phyloP scores from a whole-genome alignment of 495 filamentous ascomycete species.

The Neurospora sp. region DNA sequence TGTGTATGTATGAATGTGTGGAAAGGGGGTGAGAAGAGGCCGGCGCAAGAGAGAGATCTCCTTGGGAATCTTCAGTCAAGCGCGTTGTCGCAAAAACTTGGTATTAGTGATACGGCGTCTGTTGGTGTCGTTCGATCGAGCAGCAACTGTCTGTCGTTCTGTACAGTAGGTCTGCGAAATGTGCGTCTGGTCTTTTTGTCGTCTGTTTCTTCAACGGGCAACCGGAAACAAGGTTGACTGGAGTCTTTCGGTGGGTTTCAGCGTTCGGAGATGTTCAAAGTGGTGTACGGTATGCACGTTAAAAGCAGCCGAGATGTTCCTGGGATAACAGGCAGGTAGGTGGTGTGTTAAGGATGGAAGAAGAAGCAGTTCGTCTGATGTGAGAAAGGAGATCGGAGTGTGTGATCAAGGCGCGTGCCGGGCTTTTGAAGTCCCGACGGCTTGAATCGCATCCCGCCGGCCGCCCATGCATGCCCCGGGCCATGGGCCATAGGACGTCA shows the following conservation, averaged over 20 bases:
- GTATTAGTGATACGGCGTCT: neutral
- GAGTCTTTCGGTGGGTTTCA: neutral
- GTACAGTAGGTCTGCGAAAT: neutral
- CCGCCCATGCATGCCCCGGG: neutral
- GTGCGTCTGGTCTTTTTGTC: neutral
- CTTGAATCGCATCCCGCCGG: neutral
- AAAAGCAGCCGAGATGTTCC: neutral
- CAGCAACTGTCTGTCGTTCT: neutral
- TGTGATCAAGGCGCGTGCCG: neutral
- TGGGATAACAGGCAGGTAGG: neutral
- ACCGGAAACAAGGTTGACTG: neutral
- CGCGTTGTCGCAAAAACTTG: neutral
- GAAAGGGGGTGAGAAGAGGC: neutral
- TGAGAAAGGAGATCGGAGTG: neutral
- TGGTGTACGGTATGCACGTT: neutral
- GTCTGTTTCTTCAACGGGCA: neutral
- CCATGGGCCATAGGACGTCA: constrained; percentile 21
- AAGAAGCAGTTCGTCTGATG: neutral
- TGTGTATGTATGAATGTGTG: neutral
- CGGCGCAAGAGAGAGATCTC: neutral
- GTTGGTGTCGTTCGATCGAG: neutral
- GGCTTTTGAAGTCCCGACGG: neutral
- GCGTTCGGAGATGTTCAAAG: neutral
- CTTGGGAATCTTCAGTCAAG: neutral
- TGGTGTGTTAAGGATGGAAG: neutral